phyloP scores from a whole-genome alignment of 352 stramenopile genomes.

The Peronosclerospora sorghi region DNA sequence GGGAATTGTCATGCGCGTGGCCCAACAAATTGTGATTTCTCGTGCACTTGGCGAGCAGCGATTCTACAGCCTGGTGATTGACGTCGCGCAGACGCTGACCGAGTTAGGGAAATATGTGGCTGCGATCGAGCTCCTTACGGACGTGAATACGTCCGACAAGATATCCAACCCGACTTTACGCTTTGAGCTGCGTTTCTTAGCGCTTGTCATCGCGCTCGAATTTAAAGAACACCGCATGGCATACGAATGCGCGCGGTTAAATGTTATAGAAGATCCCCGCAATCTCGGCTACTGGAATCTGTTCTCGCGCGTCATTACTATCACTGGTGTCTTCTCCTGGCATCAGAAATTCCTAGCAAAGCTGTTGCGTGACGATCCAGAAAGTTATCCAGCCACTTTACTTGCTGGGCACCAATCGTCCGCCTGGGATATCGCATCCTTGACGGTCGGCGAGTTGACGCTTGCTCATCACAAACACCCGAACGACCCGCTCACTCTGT shows the following conservation, averaged over 20 bases:
- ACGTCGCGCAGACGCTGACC: constrained; percentile 67
- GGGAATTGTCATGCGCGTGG: constrained; percentile 75
- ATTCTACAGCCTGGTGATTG: constrained; percentile 72
- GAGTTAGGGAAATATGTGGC: constrained; percentile 75
- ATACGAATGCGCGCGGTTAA: constrained; percentile 77
- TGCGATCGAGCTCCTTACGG: constrained; percentile 74
- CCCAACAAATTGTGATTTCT: constrained; percentile 74
- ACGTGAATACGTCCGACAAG: constrained; percentile 82
- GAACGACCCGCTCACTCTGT: constrained; percentile 61
- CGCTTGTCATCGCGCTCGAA: constrained; percentile 72
- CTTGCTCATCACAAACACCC: constrained; percentile 72
- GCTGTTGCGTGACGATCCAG: constrained; percentile 57
- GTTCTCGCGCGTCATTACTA: constrained; percentile 73
- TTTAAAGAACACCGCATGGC: constrained; percentile 83
- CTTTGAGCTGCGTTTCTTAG: constrained; percentile 75
- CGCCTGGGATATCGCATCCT: constrained; percentile 73
- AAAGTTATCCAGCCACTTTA: constrained; percentile 71
- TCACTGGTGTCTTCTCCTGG: constrained; percentile 79
- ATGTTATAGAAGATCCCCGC: constrained; percentile 76
- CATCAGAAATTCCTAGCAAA: constrained; percentile 84
- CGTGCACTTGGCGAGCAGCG: constrained; percentile 54
- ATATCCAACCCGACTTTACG: constrained; percentile 54
- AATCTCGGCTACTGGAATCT: constrained; percentile 81
- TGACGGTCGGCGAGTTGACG: constrained; percentile 77
- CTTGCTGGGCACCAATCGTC: constrained; percentile 76